These are phyloP conservation scores for Martensiomyces pterosporus DNA, from an alignment of 192 early-diverging fungal species.

Conservation along the genomic window DNA sequence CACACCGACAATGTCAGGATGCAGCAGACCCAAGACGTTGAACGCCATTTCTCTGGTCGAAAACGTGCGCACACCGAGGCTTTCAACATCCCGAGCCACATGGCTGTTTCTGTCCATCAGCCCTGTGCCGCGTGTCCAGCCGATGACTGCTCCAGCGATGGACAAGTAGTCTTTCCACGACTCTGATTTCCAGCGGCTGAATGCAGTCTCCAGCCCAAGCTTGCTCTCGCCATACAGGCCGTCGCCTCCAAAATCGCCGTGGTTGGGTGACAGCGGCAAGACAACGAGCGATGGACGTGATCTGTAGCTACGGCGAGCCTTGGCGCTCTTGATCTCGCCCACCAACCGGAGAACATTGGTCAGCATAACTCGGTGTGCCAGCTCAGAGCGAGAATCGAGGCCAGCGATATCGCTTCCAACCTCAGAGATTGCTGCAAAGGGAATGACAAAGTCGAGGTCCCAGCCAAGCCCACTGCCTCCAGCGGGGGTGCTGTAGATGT, in stretches of 20 bases:
- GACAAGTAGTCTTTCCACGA: conserved; percentile 78
- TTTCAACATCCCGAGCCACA: conserved; percentile 79
- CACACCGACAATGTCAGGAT: conserved; percentile 67
- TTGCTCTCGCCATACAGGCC: conserved; percentile 88
- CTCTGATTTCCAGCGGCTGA: conserved; percentile 84
- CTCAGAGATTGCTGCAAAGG: conserved; percentile 92
- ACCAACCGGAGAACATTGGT: conserved; percentile 87
- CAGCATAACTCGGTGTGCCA: conserved; percentile 91
- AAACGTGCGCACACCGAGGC: conserved; percentile 57
- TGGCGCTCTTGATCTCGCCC: conserved; percentile 80
- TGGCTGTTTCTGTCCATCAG: conserved; percentile 82
- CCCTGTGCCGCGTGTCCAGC: conserved; percentile 89
- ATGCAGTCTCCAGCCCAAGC: conserved; percentile 79
- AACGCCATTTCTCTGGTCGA: not conserved
- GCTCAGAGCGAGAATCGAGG: conserved; percentile 84
- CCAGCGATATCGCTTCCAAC: conserved; percentile 80
- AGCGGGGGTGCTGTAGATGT: conserved; percentile 70
- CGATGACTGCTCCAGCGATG: conserved; percentile 83
- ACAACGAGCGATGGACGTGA: conserved; percentile 81
- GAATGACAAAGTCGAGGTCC: conserved; percentile 94
- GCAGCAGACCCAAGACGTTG: conserved; percentile 74
- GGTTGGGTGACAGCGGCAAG: conserved; percentile 84
- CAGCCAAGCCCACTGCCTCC: conserved; percentile 63
- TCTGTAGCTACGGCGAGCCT: conserved; percentile 65
- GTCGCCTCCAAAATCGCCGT: conserved; percentile 82